Evolutionary conservation across 768 basidiomycete genomes (phyloP).

Genomic region (Rhizopogon roseolus): DNA sequence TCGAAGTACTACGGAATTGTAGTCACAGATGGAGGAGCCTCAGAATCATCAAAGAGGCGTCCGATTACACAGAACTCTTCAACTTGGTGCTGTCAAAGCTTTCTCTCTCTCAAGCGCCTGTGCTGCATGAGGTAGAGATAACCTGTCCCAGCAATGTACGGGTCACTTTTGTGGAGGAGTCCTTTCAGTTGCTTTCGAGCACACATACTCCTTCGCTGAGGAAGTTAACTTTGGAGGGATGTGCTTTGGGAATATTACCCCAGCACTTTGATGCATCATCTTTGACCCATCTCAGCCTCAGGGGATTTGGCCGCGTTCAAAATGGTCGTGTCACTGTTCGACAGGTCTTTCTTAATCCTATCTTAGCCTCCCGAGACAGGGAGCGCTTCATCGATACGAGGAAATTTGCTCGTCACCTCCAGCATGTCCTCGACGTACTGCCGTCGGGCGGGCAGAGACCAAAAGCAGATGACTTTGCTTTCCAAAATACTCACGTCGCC

Average conservation of each 20-base stretch:
- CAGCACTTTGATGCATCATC: not conserved
- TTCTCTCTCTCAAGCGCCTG: not conserved
- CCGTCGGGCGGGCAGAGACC: slow-evolving; percentile 56
- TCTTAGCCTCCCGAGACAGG: too few relatives aligned
- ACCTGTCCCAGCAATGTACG: not conserved
- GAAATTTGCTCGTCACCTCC: slow-evolving; percentile 79
- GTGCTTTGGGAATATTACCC: not conserved
- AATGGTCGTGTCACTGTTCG: not conserved
- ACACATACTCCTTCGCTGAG: not conserved
- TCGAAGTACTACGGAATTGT: not conserved
- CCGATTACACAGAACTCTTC: not conserved
- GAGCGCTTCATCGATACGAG: too few relatives aligned
- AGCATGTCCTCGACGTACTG: slow-evolving; percentile 79
- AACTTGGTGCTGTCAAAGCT: not conserved
- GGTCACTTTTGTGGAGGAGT: not conserved
- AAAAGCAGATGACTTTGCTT: slow-evolving; percentile 25
- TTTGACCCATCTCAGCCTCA: not conserved
- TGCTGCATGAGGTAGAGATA: not conserved
- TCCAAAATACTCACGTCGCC: slow-evolving; percentile 26
- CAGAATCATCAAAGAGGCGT: not conserved
- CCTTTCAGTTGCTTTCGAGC: not conserved
- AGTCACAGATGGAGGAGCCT: not conserved
- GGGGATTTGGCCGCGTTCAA: not conserved
- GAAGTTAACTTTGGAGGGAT: not conserved
- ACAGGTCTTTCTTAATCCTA: slow-evolving; percentile 5